These are phyloP conservation scores for Neonectria magnoliae DNA, from an alignment of 2,329 filamentous ascomycete genomes.

Conservation along the genomic window DNA sequence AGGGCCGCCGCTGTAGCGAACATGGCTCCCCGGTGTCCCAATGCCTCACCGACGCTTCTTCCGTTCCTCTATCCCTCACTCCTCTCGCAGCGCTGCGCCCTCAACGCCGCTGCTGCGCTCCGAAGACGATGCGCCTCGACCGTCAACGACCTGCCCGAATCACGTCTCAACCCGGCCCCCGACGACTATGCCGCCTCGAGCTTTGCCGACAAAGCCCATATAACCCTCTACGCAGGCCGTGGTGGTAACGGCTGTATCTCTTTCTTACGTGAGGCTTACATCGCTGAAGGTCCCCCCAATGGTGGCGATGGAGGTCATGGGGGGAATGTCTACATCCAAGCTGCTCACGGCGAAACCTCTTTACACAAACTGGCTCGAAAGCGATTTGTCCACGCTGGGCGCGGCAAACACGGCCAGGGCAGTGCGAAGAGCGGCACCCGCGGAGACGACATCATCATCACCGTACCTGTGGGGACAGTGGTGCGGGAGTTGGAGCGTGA, in stretches of 20 bases:
- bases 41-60: slow-evolving; percentile 38
- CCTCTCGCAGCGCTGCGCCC: slow-evolving; percentile 40
- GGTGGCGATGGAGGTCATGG: slow-evolving; percentile 94
- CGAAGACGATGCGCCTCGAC: slow-evolving; percentile 41
- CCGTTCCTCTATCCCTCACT: slow-evolving; percentile 63
- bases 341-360: slow-evolving; percentile 88
- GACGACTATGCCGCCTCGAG: slow-evolving; percentile 85
- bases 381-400: slow-evolving; percentile 77
- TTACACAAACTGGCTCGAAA: slow-evolving; percentile 88
- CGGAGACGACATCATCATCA: slow-evolving; percentile 87
- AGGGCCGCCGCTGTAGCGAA: slow-evolving; percentile 1
- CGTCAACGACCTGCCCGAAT: slow-evolving; percentile 53
- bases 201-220: slow-evolving; percentile 86
- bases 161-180: slow-evolving; percentile 81
- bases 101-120: slow-evolving; percentile 21
- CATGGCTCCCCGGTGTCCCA: slow-evolving; percentile 45
- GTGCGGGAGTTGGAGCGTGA: slow-evolving; percentile 82
- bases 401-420: slow-evolving; percentile 82
- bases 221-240: slow-evolving; percentile 80
- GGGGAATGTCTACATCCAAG: slow-evolving; percentile 94
- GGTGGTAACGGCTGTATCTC: slow-evolving; percentile 95
- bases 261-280: slow-evolving; percentile 90
- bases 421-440: slow-evolving; percentile 78
- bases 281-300: slow-evolving; percentile 89
- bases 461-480: slow-evolving; percentile 92